phyloP scores from a whole-genome alignment of 768 basidiomycete genomes.

The Suillus spraguei region DNA sequence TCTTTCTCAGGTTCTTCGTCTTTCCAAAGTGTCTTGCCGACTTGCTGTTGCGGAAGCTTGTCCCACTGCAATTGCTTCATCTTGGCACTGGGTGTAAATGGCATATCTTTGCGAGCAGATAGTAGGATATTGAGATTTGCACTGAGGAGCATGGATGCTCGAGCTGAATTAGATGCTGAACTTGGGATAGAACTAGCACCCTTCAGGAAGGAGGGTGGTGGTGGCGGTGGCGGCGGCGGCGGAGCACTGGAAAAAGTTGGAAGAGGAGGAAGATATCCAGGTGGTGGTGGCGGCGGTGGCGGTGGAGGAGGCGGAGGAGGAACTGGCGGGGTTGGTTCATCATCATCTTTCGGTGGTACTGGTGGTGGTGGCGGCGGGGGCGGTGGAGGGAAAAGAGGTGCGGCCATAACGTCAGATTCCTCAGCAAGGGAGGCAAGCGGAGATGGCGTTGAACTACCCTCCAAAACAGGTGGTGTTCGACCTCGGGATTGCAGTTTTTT shows the following conservation, averaged over 20 bases:
- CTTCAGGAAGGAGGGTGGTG: conserved; percentile 32
- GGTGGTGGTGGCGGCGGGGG: conserved; percentile 20
- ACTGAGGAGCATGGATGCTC: conserved; percentile 62
- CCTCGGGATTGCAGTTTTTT: conserved; percentile 58
- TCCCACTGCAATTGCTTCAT: conserved; percentile 99
- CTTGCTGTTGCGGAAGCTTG: conserved; percentile 89
- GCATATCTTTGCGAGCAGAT: conserved; percentile 80
- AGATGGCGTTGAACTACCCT: conserved; percentile 38
- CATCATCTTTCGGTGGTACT: conserved; percentile 20
- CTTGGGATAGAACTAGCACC: conserved; percentile 35
- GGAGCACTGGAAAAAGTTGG: conserved; percentile 26
- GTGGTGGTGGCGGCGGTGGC: conserved; percentile 40
- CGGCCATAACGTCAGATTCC: conserved; percentile 31
- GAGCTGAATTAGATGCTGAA: conserved; percentile 50
- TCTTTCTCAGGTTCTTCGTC: conserved; percentile 67
- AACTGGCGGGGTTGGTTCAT: conserved; percentile 27
- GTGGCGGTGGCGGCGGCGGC: conserved; percentile 40
- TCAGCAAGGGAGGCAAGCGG: conserved; percentile 43
- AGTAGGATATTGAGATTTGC: conserved; percentile 57
- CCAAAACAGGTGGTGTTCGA: conserved; percentile 40
- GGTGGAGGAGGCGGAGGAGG: conserved; percentile 36
- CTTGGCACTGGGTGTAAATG: conserved; percentile 82
- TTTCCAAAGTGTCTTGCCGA: conserved; percentile 85
- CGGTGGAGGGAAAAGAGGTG: conserved; percentile 29
- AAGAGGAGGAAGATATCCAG: conserved; percentile 28